Evolutionary conservation across 306 rosid species (phyloP).

Genomic region (Erythrophleum fordii): DNA sequence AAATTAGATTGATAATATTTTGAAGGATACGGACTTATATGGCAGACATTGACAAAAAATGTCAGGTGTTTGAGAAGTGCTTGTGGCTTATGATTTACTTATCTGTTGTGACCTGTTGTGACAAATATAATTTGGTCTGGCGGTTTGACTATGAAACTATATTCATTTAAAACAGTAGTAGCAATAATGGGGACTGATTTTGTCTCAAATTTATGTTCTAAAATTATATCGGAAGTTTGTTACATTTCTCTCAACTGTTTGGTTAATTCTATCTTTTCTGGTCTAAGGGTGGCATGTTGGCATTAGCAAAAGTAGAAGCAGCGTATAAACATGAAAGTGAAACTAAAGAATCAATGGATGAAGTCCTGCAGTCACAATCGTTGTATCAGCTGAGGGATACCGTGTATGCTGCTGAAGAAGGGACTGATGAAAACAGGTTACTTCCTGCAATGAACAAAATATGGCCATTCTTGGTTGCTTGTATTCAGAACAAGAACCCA

Average conservation of each 20-base stretch:
- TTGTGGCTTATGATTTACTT: too few species aligned
- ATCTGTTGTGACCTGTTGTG: too few species aligned
- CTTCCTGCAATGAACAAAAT: slow-evolving; percentile 97
- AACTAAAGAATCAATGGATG: slow-evolving; percentile 75
- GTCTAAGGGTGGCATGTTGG: slow-evolving; percentile 57
- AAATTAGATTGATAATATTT: too few species aligned
- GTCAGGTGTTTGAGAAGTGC: too few species aligned
- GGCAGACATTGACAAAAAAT: too few species aligned
- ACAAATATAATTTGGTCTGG: not conserved
- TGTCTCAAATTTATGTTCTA: not conserved
- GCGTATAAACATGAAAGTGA: slow-evolving; percentile 76
- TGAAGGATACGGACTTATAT: too few species aligned
- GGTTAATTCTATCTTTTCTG: slow-evolving; percentile 28
- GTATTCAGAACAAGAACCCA: slow-evolving; percentile 73
- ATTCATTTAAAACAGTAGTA: not conserved
- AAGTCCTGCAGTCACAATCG: slow-evolving; percentile 54
- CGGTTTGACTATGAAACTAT: slow-evolving; percentile 14
- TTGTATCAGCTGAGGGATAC: slow-evolving; percentile 71
- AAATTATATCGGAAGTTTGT: slow-evolving; percentile 2
- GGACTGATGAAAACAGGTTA: slow-evolving; percentile 80
- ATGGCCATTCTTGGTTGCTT: slow-evolving; percentile 87
- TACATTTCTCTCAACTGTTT: slow-evolving; percentile 12
- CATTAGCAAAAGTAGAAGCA: slow-evolving; percentile 79
- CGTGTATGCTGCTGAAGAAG: slow-evolving; percentile 66
- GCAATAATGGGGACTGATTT: not conserved